Conservation (phyloP, 2,329 filamentous ascomycete genomes). For the Exophiala dermatitidis region DNA sequence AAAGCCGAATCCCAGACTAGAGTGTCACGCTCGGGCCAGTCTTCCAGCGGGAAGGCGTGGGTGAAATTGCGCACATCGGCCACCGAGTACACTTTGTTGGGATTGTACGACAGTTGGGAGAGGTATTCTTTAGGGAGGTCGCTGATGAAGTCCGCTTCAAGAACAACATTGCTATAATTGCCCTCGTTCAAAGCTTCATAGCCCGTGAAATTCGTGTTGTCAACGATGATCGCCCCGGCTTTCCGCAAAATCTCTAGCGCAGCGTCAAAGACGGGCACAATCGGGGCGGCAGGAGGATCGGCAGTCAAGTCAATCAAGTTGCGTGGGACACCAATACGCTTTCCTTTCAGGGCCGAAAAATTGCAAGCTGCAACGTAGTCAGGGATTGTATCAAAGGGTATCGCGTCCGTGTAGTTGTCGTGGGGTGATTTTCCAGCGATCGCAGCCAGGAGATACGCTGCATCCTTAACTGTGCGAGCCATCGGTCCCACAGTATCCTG, state of each 20-base stretch:
- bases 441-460: conserved; percentile 50
- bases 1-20: conserved; percentile 50
- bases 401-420: conserved; percentile 54
- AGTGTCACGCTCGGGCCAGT: conserved; percentile 57
- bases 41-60: conserved; percentile 46
- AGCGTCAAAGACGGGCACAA: conserved; percentile 49
- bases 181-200: conserved; percentile 34
- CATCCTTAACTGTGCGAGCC: conserved; percentile 53
- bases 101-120: conserved; percentile 50
- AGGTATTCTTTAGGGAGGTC: conserved; percentile 54
- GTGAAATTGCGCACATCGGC: conserved; percentile 51
- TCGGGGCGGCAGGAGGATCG: conserved; percentile 33
- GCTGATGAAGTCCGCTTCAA: conserved; percentile 53
- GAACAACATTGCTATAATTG: conserved; percentile 37
- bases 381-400: conserved; percentile 48
- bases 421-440: conserved; percentile 50
- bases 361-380: conserved; percentile 57
- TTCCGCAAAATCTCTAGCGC: conserved; percentile 47
- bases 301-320: conserved; percentile 46
- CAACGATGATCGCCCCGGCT: conserved; percentile 55
- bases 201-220: conserved; percentile 54
- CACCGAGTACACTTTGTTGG: conserved; percentile 48
- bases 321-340: conserved; percentile 57
- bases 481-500: conserved; percentile 43
- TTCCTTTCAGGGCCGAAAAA: conserved; percentile 46